Conservation (phyloP, 1,139 yeast species). For the Blastobotrys niveus region DNA sequence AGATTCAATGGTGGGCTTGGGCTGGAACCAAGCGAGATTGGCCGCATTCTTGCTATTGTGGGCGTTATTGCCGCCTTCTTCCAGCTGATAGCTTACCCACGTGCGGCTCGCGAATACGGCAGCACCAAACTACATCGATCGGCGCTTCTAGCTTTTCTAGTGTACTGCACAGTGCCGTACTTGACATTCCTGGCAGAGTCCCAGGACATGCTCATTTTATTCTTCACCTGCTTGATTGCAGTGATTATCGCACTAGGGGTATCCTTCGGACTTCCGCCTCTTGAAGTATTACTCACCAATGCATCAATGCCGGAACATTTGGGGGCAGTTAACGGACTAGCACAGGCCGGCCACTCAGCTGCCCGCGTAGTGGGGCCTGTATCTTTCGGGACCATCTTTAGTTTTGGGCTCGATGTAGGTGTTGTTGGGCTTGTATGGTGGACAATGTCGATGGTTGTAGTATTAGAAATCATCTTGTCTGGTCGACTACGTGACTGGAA, state of each 20-base stretch:
- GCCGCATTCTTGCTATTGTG: slow-evolving; percentile 48
- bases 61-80: slow-evolving; percentile 52
- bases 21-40: slow-evolving; percentile 45
- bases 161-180: slow-evolving; percentile 47
- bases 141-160: slow-evolving; percentile 40
- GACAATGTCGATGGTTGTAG: slow-evolving; percentile 34
- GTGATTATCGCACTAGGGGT: slow-evolving; percentile 24
- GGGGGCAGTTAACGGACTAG: slow-evolving; percentile 31
- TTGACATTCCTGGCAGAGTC: slow-evolving; percentile 39
- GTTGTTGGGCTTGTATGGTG: slow-evolving; percentile 52
- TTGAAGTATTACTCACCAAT: slow-evolving; percentile 29
- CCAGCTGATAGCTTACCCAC: slow-evolving; percentile 49
- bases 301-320: slow-evolving; percentile 25
- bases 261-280: slow-evolving; percentile 30
- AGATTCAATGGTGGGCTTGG: slow-evolving; percentile 48
- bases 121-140: slow-evolving; percentile 44
- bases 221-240: slow-evolving; percentile 17
- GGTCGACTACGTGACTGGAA: no score
- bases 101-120: slow-evolving; percentile 45
- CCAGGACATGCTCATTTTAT: slow-evolving; percentile 44
- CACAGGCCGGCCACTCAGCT: slow-evolving; percentile 40
- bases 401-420: slow-evolving; percentile 40
- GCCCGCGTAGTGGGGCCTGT: slow-evolving; percentile 56
- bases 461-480: slow-evolving; percentile 19
- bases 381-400: slow-evolving; percentile 48